Evolutionary conservation across 768 basidiomycete genomes (phyloP), one percentile per base, ranked within the genome.

Genomic region (Auricularia cornea): DNA sequence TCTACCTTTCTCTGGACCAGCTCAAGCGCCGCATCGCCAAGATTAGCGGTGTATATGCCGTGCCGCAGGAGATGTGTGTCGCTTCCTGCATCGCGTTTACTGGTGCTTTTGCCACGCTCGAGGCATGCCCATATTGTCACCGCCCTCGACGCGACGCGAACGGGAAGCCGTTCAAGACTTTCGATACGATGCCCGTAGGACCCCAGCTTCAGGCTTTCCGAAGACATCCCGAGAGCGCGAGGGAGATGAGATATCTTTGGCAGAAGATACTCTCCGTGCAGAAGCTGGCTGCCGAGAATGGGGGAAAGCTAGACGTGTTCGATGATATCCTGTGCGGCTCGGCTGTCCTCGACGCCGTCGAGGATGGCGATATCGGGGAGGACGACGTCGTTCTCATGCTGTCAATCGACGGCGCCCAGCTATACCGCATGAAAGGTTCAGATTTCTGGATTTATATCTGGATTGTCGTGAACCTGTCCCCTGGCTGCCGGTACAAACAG

Each of bases 361-460:
- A 64, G 2, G 20, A 16, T 0, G 64, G 66, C 0, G 48, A 66
- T 1, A 69, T 79, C 48, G 61, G 59, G 5, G 29, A 62, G 2
- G 65, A 76, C 11, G 76, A 81, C 61, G 74, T 72, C 0, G 62
- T 78, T 0, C 64, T 81, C 0, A 64, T 73, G 48, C 63, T 78
- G 10, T 77, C 77, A 0, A 63, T 77, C 0, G 78, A 81, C 66
- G 76, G 80, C 8, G 76, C 77, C 0, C 79, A 81, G 63, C 73
- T 82, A 0, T 80, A 79, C 62, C 66, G 66, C n/a, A 71, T 70
- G 64, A 80, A 80, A 66, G 63, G 67, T 30, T 81, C 79, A 0
- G 78, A 80, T 59, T 73, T 70, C 26, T 79, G 78, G 79, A 77
- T 81, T 3, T 71, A 62, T 30, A 75, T 81, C 8, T 81, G 79